Evolutionary conservation across 2,329 filamentous ascomycete genomes (phyloP).

Genomic region (Arthrobotrys megalospora): DNA sequence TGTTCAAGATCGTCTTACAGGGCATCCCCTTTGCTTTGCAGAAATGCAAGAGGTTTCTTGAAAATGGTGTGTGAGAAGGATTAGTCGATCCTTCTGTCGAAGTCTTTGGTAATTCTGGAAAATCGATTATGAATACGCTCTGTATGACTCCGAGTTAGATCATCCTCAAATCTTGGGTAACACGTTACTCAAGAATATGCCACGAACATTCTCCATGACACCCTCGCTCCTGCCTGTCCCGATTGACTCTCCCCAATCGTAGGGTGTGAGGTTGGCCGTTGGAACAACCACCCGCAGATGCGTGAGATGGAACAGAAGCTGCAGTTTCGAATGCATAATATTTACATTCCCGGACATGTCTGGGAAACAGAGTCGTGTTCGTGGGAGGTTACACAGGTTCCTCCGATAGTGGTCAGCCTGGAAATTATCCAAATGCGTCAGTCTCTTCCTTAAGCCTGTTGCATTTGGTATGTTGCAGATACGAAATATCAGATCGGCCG

Average conservation of each 20-base stretch:
- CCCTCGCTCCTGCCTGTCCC: slow-evolving; percentile 68
- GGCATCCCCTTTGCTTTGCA: slow-evolving; percentile 62
- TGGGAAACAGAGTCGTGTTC: slow-evolving; percentile 82
- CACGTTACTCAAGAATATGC: slow-evolving; percentile 50
- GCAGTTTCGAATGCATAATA: slow-evolving; percentile 94
- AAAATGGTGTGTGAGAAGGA: slow-evolving; percentile 63
- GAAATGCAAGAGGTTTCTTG: slow-evolving; percentile 63
- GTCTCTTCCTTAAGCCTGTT: slow-evolving; percentile 27
- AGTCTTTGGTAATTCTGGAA: slow-evolving; percentile 74
- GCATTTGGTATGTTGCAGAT: slow-evolving; percentile 38
- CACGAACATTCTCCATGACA: slow-evolving; percentile 83
- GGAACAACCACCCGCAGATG: slow-evolving; percentile 87
- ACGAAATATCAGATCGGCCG: slow-evolving; percentile 23
- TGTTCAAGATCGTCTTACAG: slow-evolving; percentile 17
- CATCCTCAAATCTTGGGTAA: slow-evolving; percentile 27
- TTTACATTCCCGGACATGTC: slow-evolving; percentile 79
- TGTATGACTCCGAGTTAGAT: slow-evolving; percentile 65
- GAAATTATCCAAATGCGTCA: slow-evolving; percentile 60
- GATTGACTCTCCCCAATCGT: slow-evolving; percentile 86
- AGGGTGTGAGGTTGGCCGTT: slow-evolving; percentile 85
- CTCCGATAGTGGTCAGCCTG: slow-evolving; percentile 67
- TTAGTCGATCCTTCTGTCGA: slow-evolving; percentile 50
- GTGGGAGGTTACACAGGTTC: slow-evolving; percentile 69
- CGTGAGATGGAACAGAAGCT: slow-evolving; percentile 83
- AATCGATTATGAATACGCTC: slow-evolving; percentile 91